Conservation (phyloP, 768 basidiomycete genomes). For the Cyathus striatus region DNA sequence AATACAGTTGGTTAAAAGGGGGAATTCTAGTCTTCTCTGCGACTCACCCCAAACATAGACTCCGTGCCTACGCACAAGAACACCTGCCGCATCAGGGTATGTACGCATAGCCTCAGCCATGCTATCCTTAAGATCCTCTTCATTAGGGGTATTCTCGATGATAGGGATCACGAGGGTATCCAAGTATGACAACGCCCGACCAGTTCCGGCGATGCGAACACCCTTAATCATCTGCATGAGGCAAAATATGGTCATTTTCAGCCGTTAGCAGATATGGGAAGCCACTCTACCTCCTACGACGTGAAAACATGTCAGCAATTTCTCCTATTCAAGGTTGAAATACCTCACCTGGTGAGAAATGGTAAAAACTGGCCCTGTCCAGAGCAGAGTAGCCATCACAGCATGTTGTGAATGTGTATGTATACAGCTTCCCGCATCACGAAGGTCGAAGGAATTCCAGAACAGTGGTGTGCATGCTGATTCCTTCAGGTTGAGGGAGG, state of each 20-base stretch:
- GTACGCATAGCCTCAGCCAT: conserved; percentile 83
- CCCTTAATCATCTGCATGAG: conserved; percentile 83
- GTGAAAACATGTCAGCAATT: conserved; percentile 4
- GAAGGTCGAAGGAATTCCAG: conserved; percentile 85
- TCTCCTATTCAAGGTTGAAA: conserved; percentile 3
- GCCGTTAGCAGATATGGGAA: background rate
- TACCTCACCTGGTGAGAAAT: conserved; percentile 75
- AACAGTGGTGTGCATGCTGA: conserved; percentile 88
- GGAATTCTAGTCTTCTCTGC: no score
- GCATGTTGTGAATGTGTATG: conserved; percentile 90
- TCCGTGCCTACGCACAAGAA: conserved; percentile 76
- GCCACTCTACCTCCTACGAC: conserved; percentile 34
- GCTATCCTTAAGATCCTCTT: conserved; percentile 84
- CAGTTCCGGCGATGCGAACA: conserved; percentile 71
- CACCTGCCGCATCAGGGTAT: conserved; percentile 73
- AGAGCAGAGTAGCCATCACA: conserved; percentile 83
- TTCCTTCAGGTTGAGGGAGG: conserved; percentile 68
- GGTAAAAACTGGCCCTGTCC: conserved; percentile 62
- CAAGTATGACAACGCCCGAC: conserved; percentile 71
- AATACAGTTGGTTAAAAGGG: no score
- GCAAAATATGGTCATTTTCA: background rate
- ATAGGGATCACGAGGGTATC: conserved; percentile 85
- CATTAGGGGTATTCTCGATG: conserved; percentile 87
- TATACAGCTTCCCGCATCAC: conserved; percentile 80
- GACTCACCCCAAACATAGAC: conserved; percentile 81